phyloP scores from a whole-genome alignment of 306 rosid genomes.

The Malus orientalis region DNA sequence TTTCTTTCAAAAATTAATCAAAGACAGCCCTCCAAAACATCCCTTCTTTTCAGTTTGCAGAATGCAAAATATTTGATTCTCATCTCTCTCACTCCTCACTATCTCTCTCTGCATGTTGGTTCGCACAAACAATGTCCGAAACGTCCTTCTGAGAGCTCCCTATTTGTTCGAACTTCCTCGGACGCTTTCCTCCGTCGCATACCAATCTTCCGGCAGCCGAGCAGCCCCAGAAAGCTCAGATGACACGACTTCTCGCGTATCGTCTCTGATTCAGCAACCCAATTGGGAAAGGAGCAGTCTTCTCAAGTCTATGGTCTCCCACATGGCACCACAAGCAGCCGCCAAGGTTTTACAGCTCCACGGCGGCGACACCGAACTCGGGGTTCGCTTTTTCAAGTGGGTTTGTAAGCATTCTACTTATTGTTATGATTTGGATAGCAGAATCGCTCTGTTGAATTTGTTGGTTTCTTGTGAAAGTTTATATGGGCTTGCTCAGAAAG shows the following conservation, averaged over 20 bases:
- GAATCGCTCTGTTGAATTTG: background rate
- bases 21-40: background rate
- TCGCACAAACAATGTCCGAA: background rate
- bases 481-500: background rate
- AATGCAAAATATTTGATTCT: background rate
- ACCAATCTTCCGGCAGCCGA: background rate
- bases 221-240: background rate
- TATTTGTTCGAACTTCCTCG: background rate
- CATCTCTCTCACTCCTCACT: background rate
- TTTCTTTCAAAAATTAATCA: background rate
- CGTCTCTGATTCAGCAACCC: background rate
- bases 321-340: background rate
- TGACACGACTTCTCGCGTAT: background rate
- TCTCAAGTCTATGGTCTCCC: background rate
- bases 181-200: background rate
- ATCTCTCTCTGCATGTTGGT: constrained; percentile 42
- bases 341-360: background rate
- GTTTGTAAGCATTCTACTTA: constrained; percentile 7
- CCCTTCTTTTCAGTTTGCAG: background rate
- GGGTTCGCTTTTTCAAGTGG: constrained; percentile 7
- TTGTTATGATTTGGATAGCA: constrained; percentile 1
- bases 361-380: background rate
- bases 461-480: background rate
- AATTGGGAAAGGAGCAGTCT: background rate
- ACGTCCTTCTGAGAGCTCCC: background rate